Base-by-base conservation (phyloP, 345 rosid species). In the Lepidium didymum region DNA sequence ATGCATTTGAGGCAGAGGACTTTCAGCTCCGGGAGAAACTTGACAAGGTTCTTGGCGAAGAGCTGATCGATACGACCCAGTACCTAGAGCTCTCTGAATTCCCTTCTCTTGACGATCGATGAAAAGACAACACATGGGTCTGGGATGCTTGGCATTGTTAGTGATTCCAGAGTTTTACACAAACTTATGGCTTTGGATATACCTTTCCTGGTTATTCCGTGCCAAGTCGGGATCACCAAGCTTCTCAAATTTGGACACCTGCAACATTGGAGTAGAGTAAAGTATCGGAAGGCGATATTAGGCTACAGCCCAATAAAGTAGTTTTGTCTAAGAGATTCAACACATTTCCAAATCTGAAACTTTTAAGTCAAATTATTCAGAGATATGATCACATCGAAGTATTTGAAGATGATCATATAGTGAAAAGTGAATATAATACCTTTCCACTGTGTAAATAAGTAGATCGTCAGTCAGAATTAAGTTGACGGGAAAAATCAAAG, bases 221-320 rank as follows among this genome's bases (percentile, higher is more conserved):
- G 81, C 91, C 89, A 86, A n/a, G 91, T 86, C 3, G 89, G 97
- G 72, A 88, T 19, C 50, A 88, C 91, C 38, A 91, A 80, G 55
- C 85, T 84, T 55, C 65, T 83, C 54, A 91, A 81, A 2, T 34
- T 68, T 0, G 85, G 92, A 58, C 82, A 81, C 80, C 97, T 91
- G 71, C 68, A 50, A 53, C 10, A 55, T 21, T 33, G 13, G 67
- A 46, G n/a, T 31, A 29, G 53, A 40, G 11, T 15, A 16, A 15
- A 27, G 8, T 1, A 43, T 40, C 40, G 5, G 25, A 13, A 8
- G 12, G 13, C 2, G 12, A 15, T 1, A 16, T 4, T 56, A 16
- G 55, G 50, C 23, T n/a, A 41, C 7, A 3, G 16, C 3, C 54
- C 54, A 49, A 49, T 27, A 27, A 25, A 27, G 31, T 27, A 27